A percentile compares a stretch with the other conserved stretches of the same genome.
phyloP scores from a whole-genome alignment of 139 green algal species.

The Tetradesmus obliquus region DNA sequence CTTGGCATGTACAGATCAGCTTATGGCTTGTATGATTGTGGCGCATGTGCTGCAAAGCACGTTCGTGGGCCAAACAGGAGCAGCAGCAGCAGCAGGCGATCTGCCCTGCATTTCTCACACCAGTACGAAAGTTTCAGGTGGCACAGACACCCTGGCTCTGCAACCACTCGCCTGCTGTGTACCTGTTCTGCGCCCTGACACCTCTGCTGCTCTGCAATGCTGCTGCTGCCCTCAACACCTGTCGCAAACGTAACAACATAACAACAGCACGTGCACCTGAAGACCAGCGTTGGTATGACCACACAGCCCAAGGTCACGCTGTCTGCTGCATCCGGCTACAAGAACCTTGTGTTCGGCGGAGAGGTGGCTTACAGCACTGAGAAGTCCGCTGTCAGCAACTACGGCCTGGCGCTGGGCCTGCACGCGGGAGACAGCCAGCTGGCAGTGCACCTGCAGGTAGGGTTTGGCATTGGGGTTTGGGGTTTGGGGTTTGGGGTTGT shows the following conservation, averaged over 20 bases:
- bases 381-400: conserved; percentile 61
- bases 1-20: too few relatives aligned
- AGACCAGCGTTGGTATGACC: conserved; percentile 57
- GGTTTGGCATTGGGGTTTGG: not conserved
- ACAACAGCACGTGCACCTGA: conserved; percentile 45
- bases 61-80: not conserved
- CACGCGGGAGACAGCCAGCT: conserved; percentile 45
- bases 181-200: not conserved
- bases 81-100: not conserved
- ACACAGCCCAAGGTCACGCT: conserved; percentile 59
- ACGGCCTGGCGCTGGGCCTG: conserved; percentile 58
- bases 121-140: not conserved
- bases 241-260: not conserved
- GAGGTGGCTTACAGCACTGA: conserved; percentile 52
- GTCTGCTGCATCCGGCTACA: conserved; percentile 51
- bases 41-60: not conserved
- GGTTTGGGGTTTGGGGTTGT: too few relatives aligned
- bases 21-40: too few relatives aligned
- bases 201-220: not conserved
- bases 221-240: not conserved
- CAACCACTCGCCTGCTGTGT: not conserved
- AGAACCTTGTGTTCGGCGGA: conserved; percentile 50
- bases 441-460: not conserved
- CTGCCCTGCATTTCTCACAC: not conserved
- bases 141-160: too few relatives aligned